Conservation (phyloP, 1,284 basidiomycete genomes). For the Grifola frondosa region DNA sequence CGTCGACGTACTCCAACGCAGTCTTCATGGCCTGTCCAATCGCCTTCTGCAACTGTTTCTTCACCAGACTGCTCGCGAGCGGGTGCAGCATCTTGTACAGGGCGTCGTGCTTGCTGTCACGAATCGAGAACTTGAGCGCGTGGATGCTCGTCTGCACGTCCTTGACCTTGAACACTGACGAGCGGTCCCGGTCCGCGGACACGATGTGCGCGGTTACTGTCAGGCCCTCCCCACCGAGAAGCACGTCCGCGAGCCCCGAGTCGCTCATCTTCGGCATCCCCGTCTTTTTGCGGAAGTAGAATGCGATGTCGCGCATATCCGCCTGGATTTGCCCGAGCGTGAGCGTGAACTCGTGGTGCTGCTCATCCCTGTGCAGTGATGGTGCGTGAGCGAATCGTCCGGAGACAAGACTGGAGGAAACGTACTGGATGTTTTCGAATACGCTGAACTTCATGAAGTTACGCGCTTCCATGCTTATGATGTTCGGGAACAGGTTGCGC, state of each 20-base stretch:
- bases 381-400: too few relatives aligned
- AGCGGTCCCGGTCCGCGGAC: constrained; percentile 62
- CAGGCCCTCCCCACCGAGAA: constrained; percentile 80
- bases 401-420: too few relatives aligned
- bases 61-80: constrained; percentile 78
- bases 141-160: constrained; percentile 79
- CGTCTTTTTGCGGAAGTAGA: constrained; percentile 79
- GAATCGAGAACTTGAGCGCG: constrained; percentile 86
- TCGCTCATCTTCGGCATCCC: constrained; percentile 84
- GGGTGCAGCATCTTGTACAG: constrained; percentile 83
- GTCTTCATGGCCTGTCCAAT: constrained; percentile 75
- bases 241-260: constrained; percentile 86
- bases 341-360: constrained; percentile 71
- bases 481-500: constrained; percentile 79
- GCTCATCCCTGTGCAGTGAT: constrained; percentile 46
- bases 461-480: constrained; percentile 78
- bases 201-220: constrained; percentile 64
- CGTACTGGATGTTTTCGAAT: constrained; percentile 49
- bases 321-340: constrained; percentile 86
- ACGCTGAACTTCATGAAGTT: constrained; percentile 84
- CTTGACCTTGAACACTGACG: constrained; percentile 78
- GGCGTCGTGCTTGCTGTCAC: constrained; percentile 89
- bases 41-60: constrained; percentile 87
- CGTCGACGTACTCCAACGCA: constrained; percentile 83
- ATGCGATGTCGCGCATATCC: constrained; percentile 89